phyloP scores from a whole-genome alignment of 2,329 filamentous ascomycete genomes.

The Penicillium sp. region DNA sequence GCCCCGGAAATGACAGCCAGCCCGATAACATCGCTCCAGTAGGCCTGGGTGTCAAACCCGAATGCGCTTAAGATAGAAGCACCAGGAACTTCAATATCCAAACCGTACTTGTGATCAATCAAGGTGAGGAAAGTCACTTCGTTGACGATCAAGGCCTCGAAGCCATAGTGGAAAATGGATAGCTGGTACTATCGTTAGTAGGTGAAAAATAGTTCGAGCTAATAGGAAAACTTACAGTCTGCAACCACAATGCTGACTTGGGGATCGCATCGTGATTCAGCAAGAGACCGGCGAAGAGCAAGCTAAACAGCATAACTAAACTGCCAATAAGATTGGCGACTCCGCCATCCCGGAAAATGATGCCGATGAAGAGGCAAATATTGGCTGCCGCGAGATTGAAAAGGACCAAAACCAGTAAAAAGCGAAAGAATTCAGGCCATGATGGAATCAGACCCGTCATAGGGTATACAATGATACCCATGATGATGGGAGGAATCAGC shows the following conservation, averaged over 20 bases:
- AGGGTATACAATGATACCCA: constrained; percentile 93
- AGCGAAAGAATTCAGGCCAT: constrained; percentile 80
- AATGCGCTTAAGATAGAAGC: constrained; percentile 92
- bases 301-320: constrained; percentile 93
- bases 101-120: constrained; percentile 89
- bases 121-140: constrained; percentile 88
- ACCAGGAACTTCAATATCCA: constrained; percentile 94
- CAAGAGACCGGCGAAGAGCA: constrained; percentile 89
- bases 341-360: constrained; percentile 84
- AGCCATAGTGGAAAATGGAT: constrained; percentile 97
- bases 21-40: constrained; percentile 81
- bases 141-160: constrained; percentile 94
- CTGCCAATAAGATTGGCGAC: constrained; percentile 93
- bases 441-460: constrained; percentile 92
- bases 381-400: constrained; percentile 94
- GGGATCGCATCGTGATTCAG: constrained; percentile 95
- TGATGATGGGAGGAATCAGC: constrained; percentile 88
- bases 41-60: constrained; percentile 82
- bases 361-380: constrained; percentile 94
- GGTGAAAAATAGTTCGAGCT: background rate
- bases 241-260: constrained; percentile 79
- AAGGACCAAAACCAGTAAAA: constrained; percentile 84
- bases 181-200: constrained; percentile 50
- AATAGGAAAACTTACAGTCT: constrained; percentile 58
- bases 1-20: constrained; percentile 76